A percentile compares a stretch with the other conserved stretches of the same genome.
These are phyloP conservation scores for Metschnikowia proteae DNA, from an alignment of 805 yeast species.

Conservation along the genomic window DNA sequence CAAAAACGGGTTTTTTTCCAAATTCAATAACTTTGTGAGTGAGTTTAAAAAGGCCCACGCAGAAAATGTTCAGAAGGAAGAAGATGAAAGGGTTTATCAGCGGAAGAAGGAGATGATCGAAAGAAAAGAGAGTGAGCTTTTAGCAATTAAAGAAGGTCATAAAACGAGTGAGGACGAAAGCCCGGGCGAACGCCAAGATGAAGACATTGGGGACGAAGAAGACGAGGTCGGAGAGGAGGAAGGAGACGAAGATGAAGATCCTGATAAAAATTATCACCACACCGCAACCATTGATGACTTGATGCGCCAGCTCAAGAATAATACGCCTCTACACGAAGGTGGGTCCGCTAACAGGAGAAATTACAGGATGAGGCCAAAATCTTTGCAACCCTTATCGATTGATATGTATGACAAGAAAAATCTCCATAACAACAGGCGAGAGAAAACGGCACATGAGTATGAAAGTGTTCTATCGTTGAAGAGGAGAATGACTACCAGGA, in stretches of 20 bases:
- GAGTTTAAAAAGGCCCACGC: slow-evolving; percentile 77
- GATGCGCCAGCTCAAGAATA: slow-evolving; percentile 14
- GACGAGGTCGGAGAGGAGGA: slow-evolving; percentile 7
- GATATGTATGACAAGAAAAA: slow-evolving; percentile 5
- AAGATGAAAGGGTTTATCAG: slow-evolving; percentile 55
- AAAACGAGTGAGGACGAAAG: slow-evolving; percentile 1
- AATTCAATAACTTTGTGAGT: slow-evolving; percentile 72
- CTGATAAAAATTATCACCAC: slow-evolving; percentile 12
- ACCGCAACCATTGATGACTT: slow-evolving; percentile 17
- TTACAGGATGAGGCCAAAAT: not conserved
- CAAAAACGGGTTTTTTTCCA: slow-evolving; percentile 66
- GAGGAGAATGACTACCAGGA: slow-evolving; percentile 36
- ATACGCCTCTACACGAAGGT: slow-evolving; percentile 2
- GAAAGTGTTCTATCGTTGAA: slow-evolving; percentile 38
- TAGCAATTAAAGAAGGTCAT: slow-evolving; percentile 9
- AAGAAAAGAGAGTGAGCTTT: slow-evolving; percentile 18
- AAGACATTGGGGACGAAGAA: slow-evolving; percentile 14
- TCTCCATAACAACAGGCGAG: slow-evolving; percentile 3
- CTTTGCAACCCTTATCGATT: slow-evolving; percentile 4
- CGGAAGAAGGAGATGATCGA: slow-evolving; percentile 34
- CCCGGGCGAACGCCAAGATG: slow-evolving; percentile 8
- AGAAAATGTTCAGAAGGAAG: slow-evolving; percentile 79
- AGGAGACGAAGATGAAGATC: not conserved
- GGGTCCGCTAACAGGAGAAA: not conserved
- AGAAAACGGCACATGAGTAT: slow-evolving; percentile 18